These are phyloP conservation scores for Irpex sp. DNA, from an alignment of 1,284 basidiomycete genomes.

Conservation along the genomic window DNA sequence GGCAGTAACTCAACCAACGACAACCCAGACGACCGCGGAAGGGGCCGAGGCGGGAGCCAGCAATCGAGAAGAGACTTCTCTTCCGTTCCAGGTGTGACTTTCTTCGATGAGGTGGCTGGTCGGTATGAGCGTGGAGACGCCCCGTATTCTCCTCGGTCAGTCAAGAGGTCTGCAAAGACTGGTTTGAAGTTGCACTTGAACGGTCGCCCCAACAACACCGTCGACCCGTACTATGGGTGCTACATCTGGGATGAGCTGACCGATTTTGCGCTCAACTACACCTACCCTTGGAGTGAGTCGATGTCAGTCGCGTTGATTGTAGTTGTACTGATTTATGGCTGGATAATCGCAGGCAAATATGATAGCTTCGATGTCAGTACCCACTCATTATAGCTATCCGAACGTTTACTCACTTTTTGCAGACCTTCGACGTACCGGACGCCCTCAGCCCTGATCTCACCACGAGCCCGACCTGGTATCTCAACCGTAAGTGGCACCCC, in stretches of 20 bases:
- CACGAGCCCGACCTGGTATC: conserved; percentile 44
- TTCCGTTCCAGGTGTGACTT: background rate
- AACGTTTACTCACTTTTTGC: background rate
- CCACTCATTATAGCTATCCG: background rate
- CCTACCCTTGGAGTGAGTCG: conserved; percentile 29
- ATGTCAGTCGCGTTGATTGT: background rate
- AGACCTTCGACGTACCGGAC: conserved; percentile 54
- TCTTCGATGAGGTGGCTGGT: background rate
- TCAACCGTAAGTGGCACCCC: conserved; percentile 43
- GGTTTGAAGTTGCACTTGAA: conserved; percentile 22
- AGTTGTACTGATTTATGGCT: background rate
- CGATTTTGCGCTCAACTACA: conserved; percentile 35
- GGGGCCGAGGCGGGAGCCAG: background rate
- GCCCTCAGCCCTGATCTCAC: conserved; percentile 42
- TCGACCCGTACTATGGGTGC: conserved; percentile 34
- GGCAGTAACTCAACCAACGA: background rate
- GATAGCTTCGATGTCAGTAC: background rate
- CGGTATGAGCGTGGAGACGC: background rate
- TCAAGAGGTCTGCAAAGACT: conserved; percentile 1
- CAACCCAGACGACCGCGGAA: background rate
- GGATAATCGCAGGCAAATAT: background rate
- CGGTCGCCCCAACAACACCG: conserved; percentile 21
- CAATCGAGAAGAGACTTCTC: background rate
- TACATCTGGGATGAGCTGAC: conserved; percentile 31
- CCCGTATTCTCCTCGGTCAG: background rate